Conservation (phyloP, 805 yeast genomes). For the Wickerhamiella azymoides region DNA sequence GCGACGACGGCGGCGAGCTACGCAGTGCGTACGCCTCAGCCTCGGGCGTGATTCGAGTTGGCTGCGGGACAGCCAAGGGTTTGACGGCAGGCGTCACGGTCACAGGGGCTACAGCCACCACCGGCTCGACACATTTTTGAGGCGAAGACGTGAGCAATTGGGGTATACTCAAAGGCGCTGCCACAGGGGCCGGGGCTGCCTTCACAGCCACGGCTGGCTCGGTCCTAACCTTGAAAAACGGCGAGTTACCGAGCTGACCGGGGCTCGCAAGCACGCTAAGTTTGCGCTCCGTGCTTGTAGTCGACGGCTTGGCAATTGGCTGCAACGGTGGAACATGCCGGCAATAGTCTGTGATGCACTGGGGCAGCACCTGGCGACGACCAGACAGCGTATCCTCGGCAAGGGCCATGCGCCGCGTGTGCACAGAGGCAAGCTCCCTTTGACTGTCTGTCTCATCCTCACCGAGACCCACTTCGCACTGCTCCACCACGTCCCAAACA, state of each 20-base stretch:
- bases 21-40: neutral
- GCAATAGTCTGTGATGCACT: neutral
- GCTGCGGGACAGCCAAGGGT: neutral
- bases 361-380: neutral
- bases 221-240: neutral
- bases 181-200: too few species aligned
- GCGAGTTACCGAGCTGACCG: neutral
- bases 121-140: too few species aligned
- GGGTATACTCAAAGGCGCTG: too few species aligned
- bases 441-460: neutral
- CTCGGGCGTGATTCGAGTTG: neutral
- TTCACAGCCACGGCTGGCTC: too few species aligned
- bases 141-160: too few species aligned
- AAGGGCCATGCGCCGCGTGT: neutral
- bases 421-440: neutral
- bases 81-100: neutral
- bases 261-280: neutral
- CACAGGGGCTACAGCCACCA: neutral
- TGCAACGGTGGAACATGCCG: neutral
- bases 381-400: neutral
- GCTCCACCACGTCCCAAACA: constrained; percentile 55
- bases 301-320: neutral
- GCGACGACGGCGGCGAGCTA: neutral
- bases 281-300: neutral
- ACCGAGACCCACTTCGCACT: constrained; percentile 10